Percentiles rank a stretch among this genome's conserved stretches.
Evolutionary conservation across 2,329 filamentous ascomycete genomes (phyloP).

Genomic region (Trichoderma atroviride): DNA sequence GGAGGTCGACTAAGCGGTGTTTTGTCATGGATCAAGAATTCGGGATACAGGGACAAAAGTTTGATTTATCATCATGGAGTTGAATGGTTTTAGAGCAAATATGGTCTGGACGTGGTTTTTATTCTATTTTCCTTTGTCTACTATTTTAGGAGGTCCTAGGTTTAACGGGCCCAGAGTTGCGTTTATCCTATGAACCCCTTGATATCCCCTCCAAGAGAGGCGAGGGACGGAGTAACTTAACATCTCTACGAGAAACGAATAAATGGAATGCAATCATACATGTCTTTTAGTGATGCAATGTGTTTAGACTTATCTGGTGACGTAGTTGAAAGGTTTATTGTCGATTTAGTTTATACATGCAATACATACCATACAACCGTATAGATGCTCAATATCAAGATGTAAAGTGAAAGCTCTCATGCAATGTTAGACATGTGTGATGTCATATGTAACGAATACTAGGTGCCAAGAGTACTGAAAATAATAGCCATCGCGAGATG

Average conservation of each 20-base stretch:
- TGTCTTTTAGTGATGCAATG: not conserved
- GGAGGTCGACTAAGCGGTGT: slow-evolving; percentile 85
- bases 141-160: slow-evolving; percentile 31
- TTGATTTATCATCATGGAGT: slow-evolving; percentile 45
- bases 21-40: slow-evolving; percentile 33
- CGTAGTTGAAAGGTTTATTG: not conserved
- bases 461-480: not conserved
- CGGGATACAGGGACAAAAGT: slow-evolving; percentile 44
- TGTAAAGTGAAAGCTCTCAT: no score
- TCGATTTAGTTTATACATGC: not conserved
- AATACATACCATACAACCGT: not conserved
- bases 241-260: slow-evolving; percentile 43
- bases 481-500: slow-evolving; percentile 8
- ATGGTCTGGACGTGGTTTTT: slow-evolving; percentile 39
- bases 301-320: not conserved
- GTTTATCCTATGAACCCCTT: slow-evolving; percentile 39
- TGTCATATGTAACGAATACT: not conserved
- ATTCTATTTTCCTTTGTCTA: slow-evolving; percentile 38
- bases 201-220: slow-evolving; percentile 29
- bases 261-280: slow-evolving; percentile 32
- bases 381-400: not conserved
- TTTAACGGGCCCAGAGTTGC: slow-evolving; percentile 34
- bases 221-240: slow-evolving; percentile 45
- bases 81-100: slow-evolving; percentile 42
- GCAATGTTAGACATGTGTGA: no score